Evolutionary conservation across 2,329 filamentous ascomycete species (phyloP).

Genomic region (Calonectria pseudoreteaudii): DNA sequence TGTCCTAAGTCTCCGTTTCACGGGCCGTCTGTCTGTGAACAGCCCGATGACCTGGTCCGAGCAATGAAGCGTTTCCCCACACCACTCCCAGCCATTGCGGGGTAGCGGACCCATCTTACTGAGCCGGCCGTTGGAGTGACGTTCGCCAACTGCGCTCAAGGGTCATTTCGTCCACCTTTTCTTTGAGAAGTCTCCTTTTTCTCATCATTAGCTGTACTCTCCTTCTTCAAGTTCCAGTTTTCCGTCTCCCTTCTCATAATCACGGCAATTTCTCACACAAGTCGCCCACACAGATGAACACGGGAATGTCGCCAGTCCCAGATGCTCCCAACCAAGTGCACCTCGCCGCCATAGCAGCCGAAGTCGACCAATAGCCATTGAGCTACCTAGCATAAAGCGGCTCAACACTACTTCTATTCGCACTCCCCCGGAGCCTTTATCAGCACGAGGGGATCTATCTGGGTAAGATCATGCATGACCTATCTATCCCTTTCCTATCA

Average conservation of each 20-base stretch:
- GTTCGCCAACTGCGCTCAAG: slow-evolving; percentile 26
- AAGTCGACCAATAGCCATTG: slow-evolving; percentile 66
- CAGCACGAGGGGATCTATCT: slow-evolving; percentile 68
- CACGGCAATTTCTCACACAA: slow-evolving; percentile 22
- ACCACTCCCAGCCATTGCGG: slow-evolving; percentile 38
- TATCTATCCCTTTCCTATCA: background rate
- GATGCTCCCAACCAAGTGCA: slow-evolving; percentile 37
- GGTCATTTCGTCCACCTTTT: slow-evolving; percentile 15
- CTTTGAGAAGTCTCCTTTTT: slow-evolving; percentile 31
- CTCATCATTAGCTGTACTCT: slow-evolving; percentile 28
- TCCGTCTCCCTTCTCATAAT: background rate
- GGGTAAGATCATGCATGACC: slow-evolving; percentile 57
- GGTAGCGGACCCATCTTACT: slow-evolving; percentile 39
- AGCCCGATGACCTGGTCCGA: slow-evolving; percentile 28
- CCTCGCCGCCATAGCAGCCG: slow-evolving; percentile 34
- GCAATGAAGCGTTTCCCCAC: slow-evolving; percentile 33
- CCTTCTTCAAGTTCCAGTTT: background rate
- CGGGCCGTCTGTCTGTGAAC: slow-evolving; percentile 3
- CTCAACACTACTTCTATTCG: slow-evolving; percentile 53
- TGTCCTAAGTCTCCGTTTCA: slow-evolving; percentile 1
- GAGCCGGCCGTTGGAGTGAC: slow-evolving; percentile 37
- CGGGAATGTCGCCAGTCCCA: slow-evolving; percentile 26
- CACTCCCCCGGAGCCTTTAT: slow-evolving; percentile 63
- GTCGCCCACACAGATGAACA: slow-evolving; percentile 31
- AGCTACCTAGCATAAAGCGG: slow-evolving; percentile 57